A percentile compares a stretch with the other conserved stretches of the same genome.
Conservation (phyloP, 352 stramenopile species). For the Phytophthora cajani region DNA sequence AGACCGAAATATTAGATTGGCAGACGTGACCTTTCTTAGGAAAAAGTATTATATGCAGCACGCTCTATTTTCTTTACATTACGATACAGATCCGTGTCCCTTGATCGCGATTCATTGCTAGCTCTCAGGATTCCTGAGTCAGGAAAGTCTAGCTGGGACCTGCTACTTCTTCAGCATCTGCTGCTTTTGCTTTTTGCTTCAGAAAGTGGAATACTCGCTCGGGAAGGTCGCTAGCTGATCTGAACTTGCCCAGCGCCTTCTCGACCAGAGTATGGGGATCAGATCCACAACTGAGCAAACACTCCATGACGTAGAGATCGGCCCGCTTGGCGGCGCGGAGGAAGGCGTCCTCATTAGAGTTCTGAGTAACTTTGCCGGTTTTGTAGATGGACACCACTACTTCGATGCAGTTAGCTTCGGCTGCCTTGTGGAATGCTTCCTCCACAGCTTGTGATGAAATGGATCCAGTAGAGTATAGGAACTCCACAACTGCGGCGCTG, state of each 20-base stretch:
- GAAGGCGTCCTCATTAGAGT: not conserved
- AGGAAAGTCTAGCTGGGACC: not conserved
- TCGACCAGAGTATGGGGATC: not conserved
- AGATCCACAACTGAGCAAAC: not conserved
- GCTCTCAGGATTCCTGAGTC: not conserved
- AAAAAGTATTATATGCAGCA: too few relatives aligned
- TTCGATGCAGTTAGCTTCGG: not conserved
- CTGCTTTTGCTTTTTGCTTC: not conserved
- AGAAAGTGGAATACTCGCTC: not conserved
- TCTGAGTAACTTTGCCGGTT: not conserved
- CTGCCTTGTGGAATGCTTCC: not conserved
- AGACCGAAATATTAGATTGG: not conserved
- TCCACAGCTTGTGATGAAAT: not conserved
- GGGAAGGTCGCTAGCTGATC: not conserved
- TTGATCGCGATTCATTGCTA: too few relatives aligned
- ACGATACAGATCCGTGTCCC: too few relatives aligned
- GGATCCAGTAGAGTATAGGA: not conserved
- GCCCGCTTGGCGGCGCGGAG: not conserved
- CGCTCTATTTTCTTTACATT: too few relatives aligned
- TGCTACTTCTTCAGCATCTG: not conserved
- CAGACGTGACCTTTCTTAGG: too few relatives aligned
- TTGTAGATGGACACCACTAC: not conserved
- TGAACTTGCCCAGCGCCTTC: not conserved
- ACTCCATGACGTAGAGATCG: not conserved
- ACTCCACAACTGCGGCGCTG: not conserved